phyloP scores from a whole-genome alignment of 768 basidiomycete genomes.

The Strobilomyces confusus region DNA sequence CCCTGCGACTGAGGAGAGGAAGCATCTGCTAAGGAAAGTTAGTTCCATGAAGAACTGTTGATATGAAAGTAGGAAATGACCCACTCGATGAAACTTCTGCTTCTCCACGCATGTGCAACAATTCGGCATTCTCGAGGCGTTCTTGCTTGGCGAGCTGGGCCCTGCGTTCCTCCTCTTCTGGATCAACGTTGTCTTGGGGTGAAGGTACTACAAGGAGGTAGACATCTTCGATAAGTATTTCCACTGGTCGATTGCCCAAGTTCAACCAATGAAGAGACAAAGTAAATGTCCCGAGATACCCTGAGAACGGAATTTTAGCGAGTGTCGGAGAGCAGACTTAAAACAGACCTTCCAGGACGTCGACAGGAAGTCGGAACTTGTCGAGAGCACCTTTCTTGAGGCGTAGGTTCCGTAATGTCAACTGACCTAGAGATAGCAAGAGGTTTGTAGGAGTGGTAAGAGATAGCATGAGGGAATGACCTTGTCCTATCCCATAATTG shows the following conservation, averaged over 20 bases:
- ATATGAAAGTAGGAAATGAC: slow-evolving; percentile 5
- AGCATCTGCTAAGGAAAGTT: slow-evolving; percentile 35
- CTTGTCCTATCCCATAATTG: slow-evolving; percentile 89
- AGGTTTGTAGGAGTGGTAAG: slow-evolving; percentile 1
- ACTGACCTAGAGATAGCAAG: slow-evolving; percentile 49
- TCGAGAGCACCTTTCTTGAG: slow-evolving; percentile 93
- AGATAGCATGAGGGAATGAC: slow-evolving; percentile 32
- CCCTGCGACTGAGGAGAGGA: slow-evolving; percentile 77
- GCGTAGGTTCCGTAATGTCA: slow-evolving; percentile 74
- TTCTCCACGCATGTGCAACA: slow-evolving; percentile 63
- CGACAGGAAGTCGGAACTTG: slow-evolving; percentile 92
- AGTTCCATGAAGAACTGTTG: not conserved
- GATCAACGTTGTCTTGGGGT: slow-evolving; percentile 60
- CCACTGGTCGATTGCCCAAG: slow-evolving; percentile 84
- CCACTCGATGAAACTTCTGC: slow-evolving; percentile 48
- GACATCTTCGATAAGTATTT: slow-evolving; percentile 89
- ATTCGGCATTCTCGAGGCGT: slow-evolving; percentile 83
- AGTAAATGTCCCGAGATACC: slow-evolving; percentile 82
- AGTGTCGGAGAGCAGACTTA: not conserved
- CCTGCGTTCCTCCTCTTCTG: slow-evolving; percentile 80
- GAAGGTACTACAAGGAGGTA: slow-evolving; percentile 90
- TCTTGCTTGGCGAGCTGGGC: slow-evolving; percentile 85
- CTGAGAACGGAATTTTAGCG: slow-evolving; percentile 34
- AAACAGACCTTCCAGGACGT: slow-evolving; percentile 80
- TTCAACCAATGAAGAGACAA: slow-evolving; percentile 88